A percentile compares a stretch with the other conserved stretches of the same genome.
Evolutionary conservation across 2,329 filamentous ascomycete genomes (phyloP).

Genomic region (Graphium sp.): DNA sequence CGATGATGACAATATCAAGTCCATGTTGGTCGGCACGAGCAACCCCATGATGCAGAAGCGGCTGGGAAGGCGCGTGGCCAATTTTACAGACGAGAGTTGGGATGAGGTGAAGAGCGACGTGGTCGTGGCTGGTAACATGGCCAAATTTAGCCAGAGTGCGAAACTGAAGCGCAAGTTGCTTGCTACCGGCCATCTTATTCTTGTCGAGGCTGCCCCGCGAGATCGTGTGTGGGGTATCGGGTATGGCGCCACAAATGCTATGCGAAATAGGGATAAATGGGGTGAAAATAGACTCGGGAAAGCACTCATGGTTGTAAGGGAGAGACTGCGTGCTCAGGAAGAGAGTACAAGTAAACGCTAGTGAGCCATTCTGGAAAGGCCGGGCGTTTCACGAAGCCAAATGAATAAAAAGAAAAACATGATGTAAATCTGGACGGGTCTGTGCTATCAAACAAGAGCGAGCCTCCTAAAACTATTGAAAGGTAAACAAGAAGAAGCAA

Average conservation of each 20-base stretch:
- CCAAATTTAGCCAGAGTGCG: constrained; percentile 35
- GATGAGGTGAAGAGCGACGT: constrained; percentile 29
- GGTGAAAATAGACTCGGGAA: constrained; percentile 48
- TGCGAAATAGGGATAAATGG: constrained; percentile 30
- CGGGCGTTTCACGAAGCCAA: no score
- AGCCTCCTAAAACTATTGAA: no score
- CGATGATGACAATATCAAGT: constrained; percentile 10
- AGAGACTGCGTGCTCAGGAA: constrained; percentile 27
- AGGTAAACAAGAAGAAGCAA: no score
- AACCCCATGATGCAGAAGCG: constrained; percentile 13
- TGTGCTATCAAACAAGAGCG: no score
- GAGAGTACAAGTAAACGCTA: no score
- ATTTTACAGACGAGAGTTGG: constrained; percentile 36
- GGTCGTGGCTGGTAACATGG: constrained; percentile 37
- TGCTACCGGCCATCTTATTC: constrained; percentile 37
- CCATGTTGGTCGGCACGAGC: constrained; percentile 10
- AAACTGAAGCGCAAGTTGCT: constrained; percentile 31
- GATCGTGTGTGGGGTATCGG: constrained; percentile 54
- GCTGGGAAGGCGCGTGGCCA: constrained; percentile 37
- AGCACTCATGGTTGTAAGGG: constrained; percentile 41
- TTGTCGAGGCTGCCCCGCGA: constrained; percentile 44
- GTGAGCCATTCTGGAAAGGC: no score
- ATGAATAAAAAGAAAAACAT: no score
- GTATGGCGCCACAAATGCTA: constrained; percentile 32
- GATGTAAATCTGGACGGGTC: no score